Evolutionary conservation across 2,329 filamentous ascomycete species (phyloP), one percentile per base, ranked within the genome.

Genomic region (Penicillium palitans): DNA sequence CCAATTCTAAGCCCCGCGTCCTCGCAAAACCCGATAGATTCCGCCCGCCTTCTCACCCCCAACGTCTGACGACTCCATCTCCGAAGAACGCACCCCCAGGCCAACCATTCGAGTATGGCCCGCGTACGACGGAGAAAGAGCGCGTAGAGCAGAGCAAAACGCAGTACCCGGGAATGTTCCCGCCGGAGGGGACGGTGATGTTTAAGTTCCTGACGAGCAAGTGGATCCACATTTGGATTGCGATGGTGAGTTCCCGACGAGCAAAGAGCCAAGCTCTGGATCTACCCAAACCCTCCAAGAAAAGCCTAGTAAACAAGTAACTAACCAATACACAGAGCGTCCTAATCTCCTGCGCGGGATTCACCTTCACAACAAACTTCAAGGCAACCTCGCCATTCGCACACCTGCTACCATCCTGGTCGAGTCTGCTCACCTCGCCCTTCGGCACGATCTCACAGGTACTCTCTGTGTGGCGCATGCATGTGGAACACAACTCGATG

Each of bases 11-110:
- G 70, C 84, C 85, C 37, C 83, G 87, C 61, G 84, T 91, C 6
- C 87, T 99, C 64, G 90, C 90, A 68, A 91, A 97, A 76, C 93
- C 93, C 25, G 84, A 90, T 69, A 90, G 88, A 73, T 98, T 96
- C 82, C 90, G 90, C 48, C 93, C 95, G 2, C 95, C 95, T 0
- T 98, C 93, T 0, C 95, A 98, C 74, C 88, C 90, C 13, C 80
- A 89, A 24, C 83, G 91, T 33, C 80, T 83, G 6, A 82, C 84
- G 55, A 67, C 40, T 52, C 66, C 49, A 47, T 70, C 54, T 41
- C 67, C 54, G 44, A 54, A 54, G 10, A 35, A 24, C 21, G 55
- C 35, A 37, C 55, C 57, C 2, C 46, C 62, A 27, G 67, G 75
- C 52, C 65, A 68, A 46, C 87, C 88, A 31, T 82, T 83, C 67